These are phyloP conservation scores for Psilocybe subaeruginosa DNA, from an alignment of 768 basidiomycete species.

Conservation along the genomic window DNA sequence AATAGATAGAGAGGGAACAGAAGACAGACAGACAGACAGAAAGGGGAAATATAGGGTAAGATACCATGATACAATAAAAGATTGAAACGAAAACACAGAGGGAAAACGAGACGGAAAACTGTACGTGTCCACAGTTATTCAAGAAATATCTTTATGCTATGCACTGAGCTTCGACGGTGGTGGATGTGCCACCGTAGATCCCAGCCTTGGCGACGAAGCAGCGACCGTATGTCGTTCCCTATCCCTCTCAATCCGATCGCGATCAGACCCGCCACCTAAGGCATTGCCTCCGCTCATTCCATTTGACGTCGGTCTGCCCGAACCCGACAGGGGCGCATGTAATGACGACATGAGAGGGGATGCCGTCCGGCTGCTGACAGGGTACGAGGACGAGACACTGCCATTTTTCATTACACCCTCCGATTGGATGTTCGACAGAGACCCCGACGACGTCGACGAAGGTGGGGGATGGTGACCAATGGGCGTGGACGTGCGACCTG, in stretches of 20 bases:
- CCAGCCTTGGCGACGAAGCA: constrained; percentile 31
- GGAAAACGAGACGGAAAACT: not conserved
- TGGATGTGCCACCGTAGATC: constrained; percentile 21
- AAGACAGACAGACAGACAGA: not conserved
- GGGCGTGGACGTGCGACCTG: constrained; percentile 25
- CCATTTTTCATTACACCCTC: constrained; percentile 24
- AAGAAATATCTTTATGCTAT: constrained; percentile 43
- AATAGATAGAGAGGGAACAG: not conserved
- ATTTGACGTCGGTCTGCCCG: constrained; percentile 5
- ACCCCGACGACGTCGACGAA: constrained; percentile 10
- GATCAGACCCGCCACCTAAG: constrained; percentile 17
- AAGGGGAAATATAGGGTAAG: not conserved
- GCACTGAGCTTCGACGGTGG: constrained; percentile 45
- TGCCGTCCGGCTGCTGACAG: constrained; percentile 31
- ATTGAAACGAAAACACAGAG: not conserved
- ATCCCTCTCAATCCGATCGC: constrained; percentile 33
- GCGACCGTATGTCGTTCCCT: constrained; percentile 24
- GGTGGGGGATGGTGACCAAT: constrained; percentile 23
- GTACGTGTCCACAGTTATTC: constrained; percentile 19
- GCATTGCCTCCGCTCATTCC: constrained; percentile 10
- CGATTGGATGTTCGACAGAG: constrained; percentile 8
- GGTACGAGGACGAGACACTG: constrained; percentile 12
- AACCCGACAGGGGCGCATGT: constrained; percentile 13
- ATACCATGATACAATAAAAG: constrained; percentile 1
- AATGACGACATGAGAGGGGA: constrained; percentile 33